Evolutionary conservation across 2,329 filamentous ascomycete species (phyloP), one percentile per base, ranked within the genome.

Genomic region (Fusarium setosum): DNA sequence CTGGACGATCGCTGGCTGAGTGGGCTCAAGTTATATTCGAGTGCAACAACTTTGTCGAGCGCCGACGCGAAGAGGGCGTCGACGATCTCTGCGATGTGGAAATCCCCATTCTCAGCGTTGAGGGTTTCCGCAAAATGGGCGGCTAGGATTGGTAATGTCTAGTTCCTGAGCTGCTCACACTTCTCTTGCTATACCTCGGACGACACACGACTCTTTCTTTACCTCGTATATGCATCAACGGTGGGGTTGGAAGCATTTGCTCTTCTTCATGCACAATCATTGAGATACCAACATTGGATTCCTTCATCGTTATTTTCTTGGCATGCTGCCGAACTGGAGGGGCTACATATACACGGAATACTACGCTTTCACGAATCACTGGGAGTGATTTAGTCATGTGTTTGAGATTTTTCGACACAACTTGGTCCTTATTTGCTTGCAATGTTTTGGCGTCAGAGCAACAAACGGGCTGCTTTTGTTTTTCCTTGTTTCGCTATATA

Each of bases 21-120:
- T 96, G 92, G 92, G 83, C 84, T 18, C 80, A 92, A 17, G 86
- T 95, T 18, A 88, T 94, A 15, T 86, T 87, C 56, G 92, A 96
- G 75, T 93, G 89, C 80, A 93, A 94, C 77, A 92, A 88, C 72
- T 96, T 95, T 76, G 88, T 93, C 29, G 92, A 95, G 59, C 84
- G 92, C 42, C 85, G 92, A 54, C 88, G 89, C 50, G 88, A 88
- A 44, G 92, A 96, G 74, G 92, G 92, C 41, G 86, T 94, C 10
- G 83, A 86, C 3, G 81, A 82, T 1, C 85, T 93, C 60, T 83
- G 81, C 67, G 87, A 90, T 40, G 88, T 95, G 38, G 92, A 95
- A 76, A 79, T 83, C 4, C 81, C 79, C 2, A 69, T 75, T 17
- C 75, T 83, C 4, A 74, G 74, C 13, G 75, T 82, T 2, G 80